These are phyloP conservation scores for Sesbania bispinosa DNA, from an alignment of 306 rosid genomes.

Conservation along the genomic window DNA sequence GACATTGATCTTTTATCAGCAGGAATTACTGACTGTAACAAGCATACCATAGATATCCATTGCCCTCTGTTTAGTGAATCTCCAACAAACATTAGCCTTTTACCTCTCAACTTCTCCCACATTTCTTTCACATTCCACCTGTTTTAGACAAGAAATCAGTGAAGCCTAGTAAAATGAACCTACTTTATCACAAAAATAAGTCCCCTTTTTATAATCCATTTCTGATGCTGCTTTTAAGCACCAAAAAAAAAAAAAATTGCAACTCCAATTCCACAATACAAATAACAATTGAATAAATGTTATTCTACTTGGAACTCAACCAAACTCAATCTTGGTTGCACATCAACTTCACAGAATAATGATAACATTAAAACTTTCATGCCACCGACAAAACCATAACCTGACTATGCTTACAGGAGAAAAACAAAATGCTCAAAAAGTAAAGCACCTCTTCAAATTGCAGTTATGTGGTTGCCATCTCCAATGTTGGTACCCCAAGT, in stretches of 20 bases:
- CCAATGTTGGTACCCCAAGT: constrained; percentile 80
- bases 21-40: constrained; percentile 88
- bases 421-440: not conserved
- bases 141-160: constrained; percentile 25
- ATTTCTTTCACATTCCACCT: constrained; percentile 75
- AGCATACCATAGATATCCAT: constrained; percentile 94
- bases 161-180: constrained; percentile 7
- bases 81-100: constrained; percentile 97
- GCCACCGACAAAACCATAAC: not conserved
- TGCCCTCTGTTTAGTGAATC: constrained; percentile 97
- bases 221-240: not conserved
- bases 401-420: not conserved
- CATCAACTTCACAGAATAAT: constrained; percentile 1
- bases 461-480: constrained; percentile 96
- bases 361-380: not conserved
- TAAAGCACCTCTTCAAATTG: constrained; percentile 75
- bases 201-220: constrained; percentile 5
- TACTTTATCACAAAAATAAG: not conserved
- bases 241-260: not conserved
- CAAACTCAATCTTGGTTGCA: constrained; percentile 8
- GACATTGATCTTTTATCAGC: constrained; percentile 81
- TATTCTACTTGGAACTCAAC: constrained; percentile 1
- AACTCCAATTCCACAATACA: not conserved
- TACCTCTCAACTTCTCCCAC: constrained; percentile 93
- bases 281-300: not conserved